Evolutionary conservation across 2,329 filamentous ascomycete species (phyloP), one percentile per base, ranked within the genome.

Genomic region (Ceratocystis eucalypticola): DNA sequence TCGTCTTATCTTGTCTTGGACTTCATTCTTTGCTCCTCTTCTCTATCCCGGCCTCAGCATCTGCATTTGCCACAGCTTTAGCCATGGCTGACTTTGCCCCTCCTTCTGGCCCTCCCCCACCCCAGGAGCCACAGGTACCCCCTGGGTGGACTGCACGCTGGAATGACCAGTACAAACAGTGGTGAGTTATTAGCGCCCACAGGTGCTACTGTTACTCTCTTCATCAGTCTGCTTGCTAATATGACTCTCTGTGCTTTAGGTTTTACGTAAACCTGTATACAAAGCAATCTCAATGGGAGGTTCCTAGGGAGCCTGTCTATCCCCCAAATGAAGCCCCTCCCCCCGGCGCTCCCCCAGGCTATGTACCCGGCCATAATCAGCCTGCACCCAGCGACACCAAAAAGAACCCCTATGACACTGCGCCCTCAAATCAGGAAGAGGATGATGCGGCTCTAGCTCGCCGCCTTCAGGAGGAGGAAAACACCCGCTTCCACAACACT

Each of bases 191-290:
- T 8, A 20, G 20, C 17, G 7, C 10, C 20, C n/a, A 7, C n/a
- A 33, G 8, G 25, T 15, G 2, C 30, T 30, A 25, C 50, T 15
- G 2, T 22, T 30, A 25, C 50, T 30, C 72, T 72, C 64, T 67
- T 20, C n/a, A 28, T 20, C 25, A 33, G 22, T 1, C 22, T 5
- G 10, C 25, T 48, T 50, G 61, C 66, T 66, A 63, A 67, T 65
- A 46, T 12, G 25, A 45, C 8, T 8, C 53, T 57, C 10, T 15
- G 6, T 17, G 5, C 25, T 41, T 6, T 69, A 91, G 88, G 87
- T 96, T 94, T 82, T 96, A 89, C 78, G 88, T 96, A 68, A 94
- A 96, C 78, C 84, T 88, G 69, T 84, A 86, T 75, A 96, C 91
- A 70, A 94, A 94, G 72, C 82, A 88, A 73, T 96, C 92, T 4